Base-by-base conservation (phyloP, 2,329 filamentous ascomycete genomes). In the Zarea fungicola region DNA sequence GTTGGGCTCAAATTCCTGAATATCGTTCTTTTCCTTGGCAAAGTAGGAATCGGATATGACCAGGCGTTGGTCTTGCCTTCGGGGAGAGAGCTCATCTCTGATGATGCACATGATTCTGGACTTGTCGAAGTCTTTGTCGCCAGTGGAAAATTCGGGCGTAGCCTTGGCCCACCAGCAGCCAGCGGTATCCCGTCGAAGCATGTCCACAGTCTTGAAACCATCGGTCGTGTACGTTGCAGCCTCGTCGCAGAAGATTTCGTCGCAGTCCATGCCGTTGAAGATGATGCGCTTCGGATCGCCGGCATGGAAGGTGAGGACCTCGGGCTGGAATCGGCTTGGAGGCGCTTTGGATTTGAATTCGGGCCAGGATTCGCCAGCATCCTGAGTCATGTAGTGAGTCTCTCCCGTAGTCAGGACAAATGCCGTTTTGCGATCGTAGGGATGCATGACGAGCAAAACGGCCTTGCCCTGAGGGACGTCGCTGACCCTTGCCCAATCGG, bases 121-220 rank as follows among this genome's bases (percentile, higher is more conserved):
- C 44, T 80, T 73, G 60, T 93, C 83, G 44, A 83, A 71, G 28
- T 85, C 76, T 1, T 77, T 69, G 47, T 84, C 69, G 52, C 85
- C 85, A 10, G 83, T 84, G 28, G 80, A 80, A 64, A 99, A 96
- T 35, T 83, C 68, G 5, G 80, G 76, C 11, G 87, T 83, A 13
- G 82, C 81, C 62, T 89, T 89, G 44, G 93, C 92, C 89, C 92
- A 99, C 65, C 85, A 81, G 65, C 93, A 99, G 53, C 86, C 84
- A 42, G 81, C 75, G 2, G 87, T 87, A 56, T 83, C 78, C 35
- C 78, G 73, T 45, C 85, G 78, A 51, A 96, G 75, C 6, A 75
- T 67, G 56, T 86, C 77, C 44, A 81, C 78, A 5, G 77, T 78
- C 55, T 85, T 76, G 72, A 99, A 99, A 55, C 89, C 89, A 66